Evolutionary conservation across 352 stramenopile genomes (phyloP).

Genomic region (Globisporangium orthogonon): DNA sequence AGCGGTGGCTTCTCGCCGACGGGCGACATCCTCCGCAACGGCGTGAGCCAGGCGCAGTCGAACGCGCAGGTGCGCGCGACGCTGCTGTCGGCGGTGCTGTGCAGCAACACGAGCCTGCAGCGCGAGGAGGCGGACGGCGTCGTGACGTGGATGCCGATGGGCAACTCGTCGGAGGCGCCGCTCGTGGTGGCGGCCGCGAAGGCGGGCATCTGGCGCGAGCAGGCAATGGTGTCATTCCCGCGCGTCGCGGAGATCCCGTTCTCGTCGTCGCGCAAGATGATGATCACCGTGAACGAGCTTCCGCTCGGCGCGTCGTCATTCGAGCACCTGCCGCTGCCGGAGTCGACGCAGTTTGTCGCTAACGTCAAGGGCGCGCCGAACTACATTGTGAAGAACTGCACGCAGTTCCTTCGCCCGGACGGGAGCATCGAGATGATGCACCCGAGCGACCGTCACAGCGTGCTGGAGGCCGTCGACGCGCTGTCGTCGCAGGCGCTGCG

Average conservation of each 20-base stretch:
- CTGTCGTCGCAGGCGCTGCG: slow-evolving; percentile 75
- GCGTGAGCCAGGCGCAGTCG: slow-evolving; percentile 28
- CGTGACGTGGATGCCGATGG: slow-evolving; percentile 43
- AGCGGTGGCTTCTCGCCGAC: slow-evolving; percentile 47
- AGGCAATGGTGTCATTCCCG: slow-evolving; percentile 44
- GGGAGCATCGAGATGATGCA: slow-evolving; percentile 37
- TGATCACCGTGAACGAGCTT: slow-evolving; percentile 79
- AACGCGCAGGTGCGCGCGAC: slow-evolving; percentile 58
- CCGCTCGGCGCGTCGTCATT: slow-evolving; percentile 28
- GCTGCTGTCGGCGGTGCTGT: slow-evolving; percentile 56
- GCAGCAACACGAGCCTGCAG: slow-evolving; percentile 72
- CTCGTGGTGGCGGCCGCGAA: slow-evolving; percentile 71
- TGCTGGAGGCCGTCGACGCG: slow-evolving; percentile 51
- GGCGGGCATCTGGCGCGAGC: slow-evolving; percentile 53
- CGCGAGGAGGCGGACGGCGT: slow-evolving; percentile 47
- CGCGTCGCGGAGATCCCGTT: slow-evolving; percentile 91
- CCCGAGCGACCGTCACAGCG: slow-evolving; percentile 35
- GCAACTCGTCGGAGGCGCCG: slow-evolving; percentile 71
- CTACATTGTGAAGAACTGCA: slow-evolving; percentile 67
- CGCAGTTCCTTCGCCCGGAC: slow-evolving; percentile 41
- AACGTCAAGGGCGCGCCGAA: slow-evolving; percentile 68
- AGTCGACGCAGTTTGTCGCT: slow-evolving; percentile 36
- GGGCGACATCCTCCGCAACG: slow-evolving; percentile 40
- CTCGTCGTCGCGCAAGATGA: slow-evolving; percentile 93
- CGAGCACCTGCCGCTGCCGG: slow-evolving; percentile 26